Conservation (phyloP, 441 rosid genomes). For the Erodium moschatum region DNA sequence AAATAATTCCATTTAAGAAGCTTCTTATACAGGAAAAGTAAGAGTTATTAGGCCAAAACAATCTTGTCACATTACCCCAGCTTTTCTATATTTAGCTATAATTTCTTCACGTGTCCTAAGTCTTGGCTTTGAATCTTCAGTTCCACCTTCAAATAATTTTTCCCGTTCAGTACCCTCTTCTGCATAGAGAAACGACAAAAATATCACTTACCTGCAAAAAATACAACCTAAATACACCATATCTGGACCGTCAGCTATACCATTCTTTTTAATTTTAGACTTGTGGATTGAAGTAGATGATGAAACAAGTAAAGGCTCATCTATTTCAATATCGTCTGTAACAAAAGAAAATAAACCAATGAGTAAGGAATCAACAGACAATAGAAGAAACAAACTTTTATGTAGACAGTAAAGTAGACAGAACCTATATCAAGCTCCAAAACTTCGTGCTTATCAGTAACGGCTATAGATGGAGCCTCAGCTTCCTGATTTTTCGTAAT, state of each 20-base stretch:
- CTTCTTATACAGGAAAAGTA: background rate
- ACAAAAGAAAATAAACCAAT: slow-evolving; percentile 6
- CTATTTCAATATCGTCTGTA: slow-evolving; percentile 54
- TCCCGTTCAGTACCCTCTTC: slow-evolving; percentile 44
- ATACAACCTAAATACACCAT: background rate
- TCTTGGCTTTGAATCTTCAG: slow-evolving; percentile 40
- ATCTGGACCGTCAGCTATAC: slow-evolving; percentile 23
- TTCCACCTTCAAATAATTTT: slow-evolving; percentile 36
- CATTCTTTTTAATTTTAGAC: slow-evolving; percentile 25
- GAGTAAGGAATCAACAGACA: slow-evolving; percentile 8
- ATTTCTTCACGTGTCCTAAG: slow-evolving; percentile 52
- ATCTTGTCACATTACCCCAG: slow-evolving; percentile 31
- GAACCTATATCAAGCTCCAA: slow-evolving; percentile 54
- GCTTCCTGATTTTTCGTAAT: slow-evolving; percentile 28
- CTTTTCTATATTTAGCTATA: slow-evolving; percentile 45
- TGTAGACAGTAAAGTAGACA: slow-evolving; percentile 11
- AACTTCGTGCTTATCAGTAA: slow-evolving; percentile 26
- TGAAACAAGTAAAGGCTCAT: slow-evolving; percentile 28
- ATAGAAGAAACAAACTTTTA: background rate
- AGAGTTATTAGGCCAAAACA: slow-evolving; percentile 11
- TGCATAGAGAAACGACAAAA: slow-evolving; percentile 20
- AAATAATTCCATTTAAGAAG: slow-evolving; percentile 7
- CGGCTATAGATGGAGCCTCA: slow-evolving; percentile 23
- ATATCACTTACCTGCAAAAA: slow-evolving; percentile 7
- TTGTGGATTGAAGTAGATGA: slow-evolving; percentile 30